Evolutionary conservation across 1,284 basidiomycete species (phyloP).

Genomic region (Pulchroboletus neoregius): DNA sequence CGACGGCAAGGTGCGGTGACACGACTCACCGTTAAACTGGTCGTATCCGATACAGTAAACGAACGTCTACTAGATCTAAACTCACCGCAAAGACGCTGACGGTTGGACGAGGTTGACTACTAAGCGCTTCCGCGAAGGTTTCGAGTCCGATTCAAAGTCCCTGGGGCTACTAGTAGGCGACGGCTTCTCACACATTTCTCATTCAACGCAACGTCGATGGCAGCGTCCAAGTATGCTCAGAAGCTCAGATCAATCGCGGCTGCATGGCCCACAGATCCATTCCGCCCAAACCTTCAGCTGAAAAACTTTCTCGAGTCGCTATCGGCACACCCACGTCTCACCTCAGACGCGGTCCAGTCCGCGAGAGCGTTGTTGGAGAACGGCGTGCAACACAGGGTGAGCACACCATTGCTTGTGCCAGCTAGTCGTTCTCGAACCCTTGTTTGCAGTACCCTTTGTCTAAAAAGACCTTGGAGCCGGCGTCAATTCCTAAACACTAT

Average conservation of each 20-base stretch:
- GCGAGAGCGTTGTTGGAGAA: conserved; percentile 52
- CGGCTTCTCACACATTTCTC: neutral
- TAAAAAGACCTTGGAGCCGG: conserved; percentile 57
- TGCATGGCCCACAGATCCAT: conserved; percentile 64
- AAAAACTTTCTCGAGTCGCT: conserved; percentile 60
- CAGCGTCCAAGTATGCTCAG: conserved; percentile 42
- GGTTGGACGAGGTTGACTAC: no score
- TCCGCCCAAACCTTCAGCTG: conserved; percentile 70
- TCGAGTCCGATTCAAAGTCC: conserved; percentile 23
- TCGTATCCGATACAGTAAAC: no score
- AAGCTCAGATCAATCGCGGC: conserved; percentile 51
- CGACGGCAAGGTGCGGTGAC: no score
- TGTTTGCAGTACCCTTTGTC: conserved; percentile 56
- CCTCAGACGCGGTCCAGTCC: conserved; percentile 53
- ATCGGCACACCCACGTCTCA: conserved; percentile 62
- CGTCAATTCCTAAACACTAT: conserved; percentile 68
- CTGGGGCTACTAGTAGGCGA: neutral
- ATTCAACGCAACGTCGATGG: conserved; percentile 16
- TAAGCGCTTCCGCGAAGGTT: conserved; percentile 23
- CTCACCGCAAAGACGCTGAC: no score
- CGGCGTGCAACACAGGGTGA: conserved; percentile 54
- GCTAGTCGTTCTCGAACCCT: neutral
- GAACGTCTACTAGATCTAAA: no score
- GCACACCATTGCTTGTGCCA: neutral
- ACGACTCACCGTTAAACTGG: no score